These are phyloP conservation scores for Lumnitzera racemosa DNA, from an alignment of 345 rosid species.

Conservation along the genomic window DNA sequence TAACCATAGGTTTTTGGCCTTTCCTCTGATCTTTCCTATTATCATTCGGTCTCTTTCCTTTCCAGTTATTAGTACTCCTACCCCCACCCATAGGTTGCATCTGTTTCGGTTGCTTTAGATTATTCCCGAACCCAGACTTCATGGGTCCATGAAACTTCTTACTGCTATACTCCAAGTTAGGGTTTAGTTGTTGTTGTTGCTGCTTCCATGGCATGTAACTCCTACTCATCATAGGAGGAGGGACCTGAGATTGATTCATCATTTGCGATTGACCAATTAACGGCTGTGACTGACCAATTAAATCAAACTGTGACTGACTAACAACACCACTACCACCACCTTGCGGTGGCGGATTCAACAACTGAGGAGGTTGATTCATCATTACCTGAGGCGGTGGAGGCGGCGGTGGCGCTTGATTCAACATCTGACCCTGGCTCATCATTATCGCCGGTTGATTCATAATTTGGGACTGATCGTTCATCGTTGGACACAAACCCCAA, in stretches of 20 bases:
- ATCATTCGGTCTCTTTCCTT: constrained; percentile 49
- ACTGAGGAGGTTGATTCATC: constrained; percentile 35
- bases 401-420: constrained; percentile 1
- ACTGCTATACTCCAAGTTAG: constrained; percentile 22
- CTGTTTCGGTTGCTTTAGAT: constrained; percentile 7
- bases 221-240: constrained; percentile 26
- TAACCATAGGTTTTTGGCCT: constrained; percentile 22
- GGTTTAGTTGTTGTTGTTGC: constrained; percentile 16
- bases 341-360: constrained; percentile 36
- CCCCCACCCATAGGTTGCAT: not conserved
- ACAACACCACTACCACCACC: constrained; percentile 27
- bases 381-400: constrained; percentile 5
- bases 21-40: constrained; percentile 36
- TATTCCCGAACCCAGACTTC: constrained; percentile 7
- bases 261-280: constrained; percentile 24
- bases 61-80: constrained; percentile 49
- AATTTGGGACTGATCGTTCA: constrained; percentile 52
- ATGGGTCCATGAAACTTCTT: constrained; percentile 26
- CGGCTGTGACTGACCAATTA: constrained; percentile 13
- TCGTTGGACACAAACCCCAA: not conserved
- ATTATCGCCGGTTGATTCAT: constrained; percentile 19
- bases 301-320: constrained; percentile 32
- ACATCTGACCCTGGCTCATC: constrained; percentile 18
- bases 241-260: constrained; percentile 18
- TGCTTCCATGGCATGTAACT: constrained; percentile 32